Conservation (phyloP, 129 eudicot species). For the Centaurea solstitialis region DNA sequence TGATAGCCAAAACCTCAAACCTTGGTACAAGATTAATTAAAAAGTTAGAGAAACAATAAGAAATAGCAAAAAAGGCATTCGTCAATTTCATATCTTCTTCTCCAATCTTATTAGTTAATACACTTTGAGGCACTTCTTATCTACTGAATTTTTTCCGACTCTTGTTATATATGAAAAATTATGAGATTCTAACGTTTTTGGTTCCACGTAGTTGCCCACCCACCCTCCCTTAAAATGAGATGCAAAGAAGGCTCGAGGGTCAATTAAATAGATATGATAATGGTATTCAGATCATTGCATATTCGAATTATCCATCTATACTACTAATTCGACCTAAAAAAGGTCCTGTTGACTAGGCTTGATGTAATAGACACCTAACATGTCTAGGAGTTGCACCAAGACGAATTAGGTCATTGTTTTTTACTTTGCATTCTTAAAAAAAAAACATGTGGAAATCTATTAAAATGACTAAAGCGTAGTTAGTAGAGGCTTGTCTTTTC, state of each 20-base stretch:
- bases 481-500: neutral
- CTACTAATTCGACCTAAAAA: neutral
- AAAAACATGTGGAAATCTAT: neutral
- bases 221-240: neutral
- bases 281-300: neutral
- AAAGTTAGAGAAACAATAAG: neutral
- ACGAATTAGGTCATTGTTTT: neutral
- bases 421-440: neutral
- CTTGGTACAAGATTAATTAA: neutral
- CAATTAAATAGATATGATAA: neutral
- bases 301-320: neutral
- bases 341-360: neutral
- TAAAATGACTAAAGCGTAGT: neutral
- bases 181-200: neutral
- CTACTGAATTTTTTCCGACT: neutral
- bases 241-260: neutral
- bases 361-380: neutral
- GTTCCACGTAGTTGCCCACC: neutral
- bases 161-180: neutral
- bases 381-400: neutral
- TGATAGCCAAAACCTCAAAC: neutral
- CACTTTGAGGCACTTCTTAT: neutral
- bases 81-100: neutral
- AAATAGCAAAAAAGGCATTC: neutral
- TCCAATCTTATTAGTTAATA: neutral